A percentile compares a stretch with the other conserved stretches of the same genome.
These are phyloP conservation scores for Rosa multiflora DNA, from an alignment of 306 rosid species.

Conservation along the genomic window DNA sequence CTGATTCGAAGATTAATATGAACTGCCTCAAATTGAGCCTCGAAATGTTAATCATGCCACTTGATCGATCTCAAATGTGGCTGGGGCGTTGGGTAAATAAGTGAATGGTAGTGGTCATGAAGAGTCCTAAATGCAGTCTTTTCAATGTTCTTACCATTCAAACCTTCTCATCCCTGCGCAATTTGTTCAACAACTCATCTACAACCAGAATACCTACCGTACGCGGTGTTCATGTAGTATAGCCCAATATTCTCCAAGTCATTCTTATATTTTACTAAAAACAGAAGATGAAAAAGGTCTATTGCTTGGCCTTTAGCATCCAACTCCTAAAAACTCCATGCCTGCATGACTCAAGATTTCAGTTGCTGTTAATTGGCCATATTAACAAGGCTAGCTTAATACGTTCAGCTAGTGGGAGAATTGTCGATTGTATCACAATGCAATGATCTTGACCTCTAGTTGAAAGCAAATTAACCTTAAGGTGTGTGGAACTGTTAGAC, in stretches of 20 bases:
- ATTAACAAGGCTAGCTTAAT: neutral
- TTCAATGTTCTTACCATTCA: neutral
- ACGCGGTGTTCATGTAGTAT: no score
- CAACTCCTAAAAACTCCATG: neutral
- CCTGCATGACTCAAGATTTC: neutral
- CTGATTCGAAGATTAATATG: no score
- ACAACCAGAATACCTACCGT: neutral
- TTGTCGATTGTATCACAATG: neutral
- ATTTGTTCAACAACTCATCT: neutral
- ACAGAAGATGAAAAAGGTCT: neutral
- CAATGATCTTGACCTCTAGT: neutral
- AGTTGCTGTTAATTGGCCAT: neutral
- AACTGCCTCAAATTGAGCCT: neutral
- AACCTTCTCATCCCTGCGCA: neutral
- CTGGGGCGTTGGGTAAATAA: neutral
- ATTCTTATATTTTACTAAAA: neutral
- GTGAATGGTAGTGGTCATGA: neutral
- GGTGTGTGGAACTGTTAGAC: neutral
- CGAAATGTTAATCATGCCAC: neutral
- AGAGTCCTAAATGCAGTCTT: neutral
- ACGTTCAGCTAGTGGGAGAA: neutral
- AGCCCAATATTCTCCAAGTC: neutral
- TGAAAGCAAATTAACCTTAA: no score
- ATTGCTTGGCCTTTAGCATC: neutral
- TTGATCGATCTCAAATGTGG: neutral